Conservation (phyloP, 306 rosid genomes). For the Lagenaria siceraria region DNA sequence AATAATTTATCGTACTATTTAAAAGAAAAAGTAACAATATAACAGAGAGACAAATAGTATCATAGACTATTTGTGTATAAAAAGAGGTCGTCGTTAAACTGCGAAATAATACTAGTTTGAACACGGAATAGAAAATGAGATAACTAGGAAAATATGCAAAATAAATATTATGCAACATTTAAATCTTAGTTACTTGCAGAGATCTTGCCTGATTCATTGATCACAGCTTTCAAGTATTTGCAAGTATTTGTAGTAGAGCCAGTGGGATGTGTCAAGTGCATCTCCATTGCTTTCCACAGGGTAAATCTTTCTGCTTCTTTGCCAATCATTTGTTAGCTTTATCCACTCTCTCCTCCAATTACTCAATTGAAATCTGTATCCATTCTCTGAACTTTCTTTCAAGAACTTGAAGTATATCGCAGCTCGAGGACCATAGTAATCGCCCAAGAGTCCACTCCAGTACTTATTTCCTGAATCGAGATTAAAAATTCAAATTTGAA, state of each 20-base stretch:
- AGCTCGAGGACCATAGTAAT: slow-evolving; percentile 79
- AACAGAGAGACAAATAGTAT: neutral
- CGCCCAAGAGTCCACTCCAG: slow-evolving; percentile 75
- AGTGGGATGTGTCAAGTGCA: slow-evolving; percentile 39
- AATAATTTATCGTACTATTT: neutral
- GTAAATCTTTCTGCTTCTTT: slow-evolving; percentile 37
- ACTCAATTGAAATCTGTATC: slow-evolving; percentile 35
- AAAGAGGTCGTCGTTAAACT: neutral
- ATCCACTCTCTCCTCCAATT: slow-evolving; percentile 85
- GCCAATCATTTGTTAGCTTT: slow-evolving; percentile 85
- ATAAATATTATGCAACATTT: neutral
- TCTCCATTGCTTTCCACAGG: slow-evolving; percentile 43
- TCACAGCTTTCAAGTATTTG: slow-evolving; percentile 10
- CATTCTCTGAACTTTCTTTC: slow-evolving; percentile 39
- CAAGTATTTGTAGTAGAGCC: slow-evolving; percentile 51
- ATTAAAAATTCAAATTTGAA: neutral
- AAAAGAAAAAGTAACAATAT: no score
- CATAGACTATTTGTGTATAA: neutral
- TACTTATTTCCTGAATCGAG: slow-evolving; percentile 56
- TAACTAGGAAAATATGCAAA: neutral
- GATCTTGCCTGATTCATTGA: slow-evolving; percentile 1
- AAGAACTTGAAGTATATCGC: slow-evolving; percentile 69
- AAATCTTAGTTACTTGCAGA: neutral
- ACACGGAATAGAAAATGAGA: neutral
- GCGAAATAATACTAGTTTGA: neutral